Evolutionary conservation across 495 filamentous ascomycete genomes (phyloP).

Genomic region (Aspergillus biplanus): DNA sequence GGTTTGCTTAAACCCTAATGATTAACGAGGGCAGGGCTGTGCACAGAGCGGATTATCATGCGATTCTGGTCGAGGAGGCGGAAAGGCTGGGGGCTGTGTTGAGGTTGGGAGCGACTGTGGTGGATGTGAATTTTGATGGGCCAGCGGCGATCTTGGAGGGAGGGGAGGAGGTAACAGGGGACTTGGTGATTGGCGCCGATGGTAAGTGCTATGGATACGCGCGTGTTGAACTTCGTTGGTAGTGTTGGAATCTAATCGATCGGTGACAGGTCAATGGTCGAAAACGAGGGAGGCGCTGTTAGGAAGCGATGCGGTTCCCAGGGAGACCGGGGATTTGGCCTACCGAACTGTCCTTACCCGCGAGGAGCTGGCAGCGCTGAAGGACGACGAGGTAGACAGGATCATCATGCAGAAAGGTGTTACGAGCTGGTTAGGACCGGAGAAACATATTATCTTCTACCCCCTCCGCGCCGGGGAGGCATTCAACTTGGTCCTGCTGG

Average conservation of each 20-base stretch:
- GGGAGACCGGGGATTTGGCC: constrained; percentile 64
- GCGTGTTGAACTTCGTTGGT: too few species aligned
- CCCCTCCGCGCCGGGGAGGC: constrained; percentile 56
- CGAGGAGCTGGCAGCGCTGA: constrained; percentile 18
- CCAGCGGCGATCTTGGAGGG: constrained; percentile 4
- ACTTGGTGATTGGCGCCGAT: constrained; percentile 23
- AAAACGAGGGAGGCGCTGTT: constrained; percentile 45
- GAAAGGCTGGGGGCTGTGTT: constrained; percentile 47
- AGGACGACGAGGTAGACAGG: constrained; percentile 17
- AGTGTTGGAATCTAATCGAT: constrained; percentile 19
- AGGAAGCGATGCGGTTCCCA: constrained; percentile 37
- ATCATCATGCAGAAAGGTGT: constrained; percentile 11
- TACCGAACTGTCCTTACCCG: constrained; percentile 53
- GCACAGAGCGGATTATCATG: constrained; percentile 56
- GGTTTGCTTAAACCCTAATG: background rate
- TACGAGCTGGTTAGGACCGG: constrained; percentile 61
- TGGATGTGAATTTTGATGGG: constrained; percentile 4
- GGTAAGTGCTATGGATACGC: constrained; percentile 6
- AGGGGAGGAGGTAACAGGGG: constrained; percentile 15
- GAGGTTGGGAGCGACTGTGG: constrained; percentile 1
- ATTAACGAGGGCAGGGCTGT: constrained; percentile 34
- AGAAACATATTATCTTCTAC: constrained; percentile 62
- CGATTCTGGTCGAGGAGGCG: constrained; percentile 51
- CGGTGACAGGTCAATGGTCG: constrained; percentile 46
- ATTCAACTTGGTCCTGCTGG: constrained; percentile 66